phyloP scores from a whole-genome alignment of 495 filamentous ascomycete genomes.

The Daldinia decipiens region DNA sequence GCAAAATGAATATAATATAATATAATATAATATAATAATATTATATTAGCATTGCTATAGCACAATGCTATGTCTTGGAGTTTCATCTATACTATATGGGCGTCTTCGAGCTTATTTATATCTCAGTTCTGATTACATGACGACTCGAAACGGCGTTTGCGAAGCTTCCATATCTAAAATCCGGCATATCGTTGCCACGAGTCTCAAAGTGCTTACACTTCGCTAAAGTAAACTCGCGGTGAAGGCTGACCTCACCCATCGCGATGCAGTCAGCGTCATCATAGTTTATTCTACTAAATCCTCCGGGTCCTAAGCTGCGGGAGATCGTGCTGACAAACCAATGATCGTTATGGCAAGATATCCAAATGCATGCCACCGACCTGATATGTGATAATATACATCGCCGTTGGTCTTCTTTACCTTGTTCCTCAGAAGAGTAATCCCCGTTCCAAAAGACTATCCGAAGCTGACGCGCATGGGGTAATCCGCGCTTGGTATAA shows the following conservation, averaged over 20 bases:
- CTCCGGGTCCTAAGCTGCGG: conserved; percentile 2
- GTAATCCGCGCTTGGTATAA: not conserved
- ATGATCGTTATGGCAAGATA: not conserved
- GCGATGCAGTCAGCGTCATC: not conserved
- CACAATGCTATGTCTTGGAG: not conserved
- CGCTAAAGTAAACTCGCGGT: not conserved
- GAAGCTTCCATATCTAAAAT: not conserved
- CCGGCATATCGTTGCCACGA: not conserved
- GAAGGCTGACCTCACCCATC: not conserved
- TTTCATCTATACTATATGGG: not conserved
- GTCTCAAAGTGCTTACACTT: not conserved
- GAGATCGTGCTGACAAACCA: not conserved
- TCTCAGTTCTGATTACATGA: not conserved
- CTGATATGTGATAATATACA: not conserved
- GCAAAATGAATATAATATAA: conserved; percentile 1
- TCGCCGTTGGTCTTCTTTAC: not conserved
- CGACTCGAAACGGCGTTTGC: not conserved
- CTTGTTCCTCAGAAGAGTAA: not conserved
- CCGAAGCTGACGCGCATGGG: conserved; percentile 1
- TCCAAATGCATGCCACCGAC: not conserved
- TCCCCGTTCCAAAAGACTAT: not conserved
- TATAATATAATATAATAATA: not conserved
- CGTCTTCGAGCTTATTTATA: not conserved
- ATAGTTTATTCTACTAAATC: conserved; percentile 1
- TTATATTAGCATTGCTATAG: not conserved